Percentiles rank a stretch among this genome's conserved stretches.
Conservation (phyloP, 2,329 filamentous ascomycete genomes). For the Trichophyton equinum region DNA sequence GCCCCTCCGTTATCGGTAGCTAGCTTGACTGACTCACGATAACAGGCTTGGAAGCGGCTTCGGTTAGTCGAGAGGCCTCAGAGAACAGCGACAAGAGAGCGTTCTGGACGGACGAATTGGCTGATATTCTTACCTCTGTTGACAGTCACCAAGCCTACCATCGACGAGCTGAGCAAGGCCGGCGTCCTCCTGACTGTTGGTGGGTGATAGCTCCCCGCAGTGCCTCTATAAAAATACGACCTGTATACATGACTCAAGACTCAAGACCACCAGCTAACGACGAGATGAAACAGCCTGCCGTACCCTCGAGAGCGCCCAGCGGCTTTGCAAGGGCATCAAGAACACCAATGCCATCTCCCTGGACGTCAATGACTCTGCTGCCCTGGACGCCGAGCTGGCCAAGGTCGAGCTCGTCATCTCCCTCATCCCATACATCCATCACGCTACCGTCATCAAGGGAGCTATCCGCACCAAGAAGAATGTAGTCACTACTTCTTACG, state of each 20-base stretch:
- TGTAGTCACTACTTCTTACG: slow-evolving; percentile 89
- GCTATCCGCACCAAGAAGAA: slow-evolving; percentile 90
- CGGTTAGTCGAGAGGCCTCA: slow-evolving; percentile 7
- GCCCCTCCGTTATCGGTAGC: neutral
- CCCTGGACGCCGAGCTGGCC: slow-evolving; percentile 67
- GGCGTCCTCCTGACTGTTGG: slow-evolving; percentile 54
- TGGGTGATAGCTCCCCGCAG: slow-evolving; percentile 25
- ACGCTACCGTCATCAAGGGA: slow-evolving; percentile 79
- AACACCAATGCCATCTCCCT: slow-evolving; percentile 66
- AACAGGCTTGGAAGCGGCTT: slow-evolving; percentile 16
- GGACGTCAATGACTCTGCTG: slow-evolving; percentile 64
- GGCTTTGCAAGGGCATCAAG: slow-evolving; percentile 58
- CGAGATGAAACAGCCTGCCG: slow-evolving; percentile 52
- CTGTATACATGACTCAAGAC: neutral
- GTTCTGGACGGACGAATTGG: neutral
- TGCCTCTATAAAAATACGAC: too few species aligned
- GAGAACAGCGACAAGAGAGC: neutral
- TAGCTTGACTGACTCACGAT: neutral
- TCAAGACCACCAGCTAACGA: neutral
- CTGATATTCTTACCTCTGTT: slow-evolving; percentile 5
- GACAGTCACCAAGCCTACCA: slow-evolving; percentile 48
- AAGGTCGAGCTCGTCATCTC: slow-evolving; percentile 69
- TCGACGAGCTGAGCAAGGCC: slow-evolving; percentile 50
- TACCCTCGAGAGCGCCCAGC: slow-evolving; percentile 63
- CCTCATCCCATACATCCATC: slow-evolving; percentile 85